Percentiles rank a stretch among this genome's conserved stretches.
Conservation (phyloP, 164 flowering plant genomes). For the Stephania cephalantha region DNA sequence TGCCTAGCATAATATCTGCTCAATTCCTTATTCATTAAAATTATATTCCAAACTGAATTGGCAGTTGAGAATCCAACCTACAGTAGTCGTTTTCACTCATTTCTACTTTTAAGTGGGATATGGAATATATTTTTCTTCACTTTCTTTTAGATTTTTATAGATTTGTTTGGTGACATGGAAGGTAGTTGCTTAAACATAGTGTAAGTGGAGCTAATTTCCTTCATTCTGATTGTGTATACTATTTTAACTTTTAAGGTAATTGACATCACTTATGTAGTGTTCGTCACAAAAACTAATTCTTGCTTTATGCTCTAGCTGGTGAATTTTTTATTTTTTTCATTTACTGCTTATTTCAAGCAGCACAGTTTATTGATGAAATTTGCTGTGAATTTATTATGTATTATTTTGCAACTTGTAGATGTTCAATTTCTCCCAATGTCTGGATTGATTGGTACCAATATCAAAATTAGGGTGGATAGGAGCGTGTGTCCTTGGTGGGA, state of each 20-base stretch:
- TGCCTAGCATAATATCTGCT: too few relatives aligned
- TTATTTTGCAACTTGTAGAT: slow-evolving; percentile 42
- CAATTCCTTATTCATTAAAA: too few relatives aligned
- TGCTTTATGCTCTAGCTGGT: background rate
- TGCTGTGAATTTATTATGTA: too few relatives aligned
- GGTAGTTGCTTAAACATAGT: background rate
- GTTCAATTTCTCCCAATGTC: slow-evolving; percentile 88
- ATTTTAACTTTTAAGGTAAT: background rate
- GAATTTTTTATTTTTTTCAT: background rate
- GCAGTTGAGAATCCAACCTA: too few relatives aligned
- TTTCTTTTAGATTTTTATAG: background rate
- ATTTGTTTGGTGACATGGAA: background rate
- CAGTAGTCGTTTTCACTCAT: too few relatives aligned
- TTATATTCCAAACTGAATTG: too few relatives aligned
- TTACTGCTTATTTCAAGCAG: background rate
- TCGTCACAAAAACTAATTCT: background rate
- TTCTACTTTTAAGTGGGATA: too few relatives aligned
- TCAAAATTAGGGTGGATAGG: slow-evolving; percentile 69
- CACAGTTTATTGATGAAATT: too few relatives aligned
- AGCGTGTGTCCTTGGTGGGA: slow-evolving; percentile 78
- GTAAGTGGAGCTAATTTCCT: background rate
- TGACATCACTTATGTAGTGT: background rate
- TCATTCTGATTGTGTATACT: background rate
- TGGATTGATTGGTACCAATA: slow-evolving; percentile 74
- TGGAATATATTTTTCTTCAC: background rate